These are phyloP conservation scores for Pogostemon cablin DNA, from an alignment of 257 asterid genomes.

Conservation along the genomic window DNA sequence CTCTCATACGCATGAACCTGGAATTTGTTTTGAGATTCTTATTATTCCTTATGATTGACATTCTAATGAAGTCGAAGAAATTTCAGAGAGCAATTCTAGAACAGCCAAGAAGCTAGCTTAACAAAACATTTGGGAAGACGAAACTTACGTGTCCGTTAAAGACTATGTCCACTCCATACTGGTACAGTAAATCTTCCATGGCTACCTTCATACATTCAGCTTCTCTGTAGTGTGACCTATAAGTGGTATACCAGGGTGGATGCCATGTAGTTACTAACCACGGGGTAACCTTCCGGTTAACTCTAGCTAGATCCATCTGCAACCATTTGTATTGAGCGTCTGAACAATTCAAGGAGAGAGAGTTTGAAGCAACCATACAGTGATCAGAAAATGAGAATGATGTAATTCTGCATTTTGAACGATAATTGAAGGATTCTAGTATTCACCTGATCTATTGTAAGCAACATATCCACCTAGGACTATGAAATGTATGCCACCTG, in stretches of 20 bases:
- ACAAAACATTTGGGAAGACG: neutral
- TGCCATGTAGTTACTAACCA: slow-evolving; percentile 93
- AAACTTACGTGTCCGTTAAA: slow-evolving; percentile 89
- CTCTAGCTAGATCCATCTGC: slow-evolving; percentile 67
- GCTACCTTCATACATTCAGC: slow-evolving; percentile 90
- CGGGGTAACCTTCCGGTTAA: slow-evolving; percentile 73
- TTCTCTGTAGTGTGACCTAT: slow-evolving; percentile 91
- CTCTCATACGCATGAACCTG: slow-evolving; percentile 98
- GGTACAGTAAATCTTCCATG: slow-evolving; percentile 79
- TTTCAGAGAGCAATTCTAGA: neutral
- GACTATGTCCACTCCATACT: slow-evolving; percentile 75
- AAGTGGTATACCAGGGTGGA: slow-evolving; percentile 94
- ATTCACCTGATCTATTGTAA: slow-evolving; percentile 64
- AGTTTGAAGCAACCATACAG: slow-evolving; percentile 10
- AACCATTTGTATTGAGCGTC: slow-evolving; percentile 92
- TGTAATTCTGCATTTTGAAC: neutral
- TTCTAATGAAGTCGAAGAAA: neutral
- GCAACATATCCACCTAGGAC: slow-evolving; percentile 81
- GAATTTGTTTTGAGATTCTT: neutral
- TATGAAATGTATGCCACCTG: slow-evolving; percentile 92
- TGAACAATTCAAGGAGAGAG: slow-evolving; percentile 32
- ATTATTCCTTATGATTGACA: neutral
- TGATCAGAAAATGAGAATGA: neutral
- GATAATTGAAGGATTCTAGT: neutral
- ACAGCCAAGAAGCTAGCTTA: no score